phyloP scores from a whole-genome alignment of 2,329 filamentous ascomycete species.

The Fusarium tanahbumbuense region DNA sequence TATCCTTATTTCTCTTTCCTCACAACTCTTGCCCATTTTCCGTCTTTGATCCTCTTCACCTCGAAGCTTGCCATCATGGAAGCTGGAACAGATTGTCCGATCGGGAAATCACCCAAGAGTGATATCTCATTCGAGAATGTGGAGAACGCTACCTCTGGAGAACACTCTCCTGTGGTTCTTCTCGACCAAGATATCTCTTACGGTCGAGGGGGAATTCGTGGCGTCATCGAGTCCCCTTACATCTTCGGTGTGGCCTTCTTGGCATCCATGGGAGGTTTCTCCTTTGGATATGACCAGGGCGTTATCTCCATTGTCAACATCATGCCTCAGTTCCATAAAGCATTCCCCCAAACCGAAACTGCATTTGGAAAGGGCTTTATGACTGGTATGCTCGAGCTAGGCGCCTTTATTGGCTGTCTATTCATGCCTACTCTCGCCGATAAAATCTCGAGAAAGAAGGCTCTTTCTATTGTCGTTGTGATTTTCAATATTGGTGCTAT shows the following conservation, averaged over 20 bases:
- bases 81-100: not conserved
- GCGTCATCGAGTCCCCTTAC: not conserved
- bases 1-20: too few relatives aligned
- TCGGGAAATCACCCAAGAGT: not conserved
- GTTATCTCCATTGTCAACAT: slow-evolving; percentile 57
- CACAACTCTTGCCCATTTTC: not conserved
- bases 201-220: not conserved
- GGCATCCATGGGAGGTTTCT: slow-evolving; percentile 14
- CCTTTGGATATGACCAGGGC: slow-evolving; percentile 46
- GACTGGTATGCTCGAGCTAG: slow-evolving; percentile 60
- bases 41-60: too few relatives aligned
- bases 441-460: slow-evolving; percentile 42
- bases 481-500: slow-evolving; percentile 45
- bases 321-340: slow-evolving; percentile 57
- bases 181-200: slow-evolving; percentile 3
- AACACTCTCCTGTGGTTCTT: not conserved
- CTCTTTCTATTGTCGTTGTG: slow-evolving; percentile 42
- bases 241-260: slow-evolving; percentile 5
- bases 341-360: slow-evolving; percentile 46
- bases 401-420: slow-evolving; percentile 59
- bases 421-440: slow-evolving; percentile 40
- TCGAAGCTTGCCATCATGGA: not conserved
- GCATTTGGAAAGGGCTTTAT: slow-evolving; percentile 55
- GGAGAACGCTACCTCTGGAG: not conserved
- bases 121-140: not conserved